Conservation (phyloP, 805 yeast genomes). For the Cyberlindnera maritima region DNA sequence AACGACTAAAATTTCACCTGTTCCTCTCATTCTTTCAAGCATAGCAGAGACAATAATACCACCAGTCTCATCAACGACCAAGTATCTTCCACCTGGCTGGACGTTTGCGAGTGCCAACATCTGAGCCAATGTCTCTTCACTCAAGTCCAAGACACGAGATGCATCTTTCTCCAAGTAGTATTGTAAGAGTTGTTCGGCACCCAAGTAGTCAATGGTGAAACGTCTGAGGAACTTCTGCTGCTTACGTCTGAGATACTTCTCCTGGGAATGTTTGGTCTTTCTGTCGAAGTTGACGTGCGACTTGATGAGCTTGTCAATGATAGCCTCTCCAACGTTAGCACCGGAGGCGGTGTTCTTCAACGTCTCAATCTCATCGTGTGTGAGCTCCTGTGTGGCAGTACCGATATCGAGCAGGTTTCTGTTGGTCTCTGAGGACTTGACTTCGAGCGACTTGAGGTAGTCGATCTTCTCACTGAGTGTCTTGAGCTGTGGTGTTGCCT, state of each 20-base stretch:
- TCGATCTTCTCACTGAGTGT: conserved; percentile 27
- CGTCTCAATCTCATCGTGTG: conserved; percentile 78
- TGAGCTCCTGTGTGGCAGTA: conserved; percentile 65
- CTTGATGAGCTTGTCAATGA: conserved; percentile 77
- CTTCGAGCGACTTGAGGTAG: conserved; percentile 29
- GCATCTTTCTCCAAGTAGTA: conserved; percentile 71
- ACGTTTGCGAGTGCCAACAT: conserved; percentile 77
- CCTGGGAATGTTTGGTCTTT: conserved; percentile 87
- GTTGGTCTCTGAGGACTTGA: conserved; percentile 54
- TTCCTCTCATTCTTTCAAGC: conserved; percentile 81
- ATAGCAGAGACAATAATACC: conserved; percentile 84
- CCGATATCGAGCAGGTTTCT: conserved; percentile 68
- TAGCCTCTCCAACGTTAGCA: conserved; percentile 63
- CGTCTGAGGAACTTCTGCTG: conserved; percentile 86
- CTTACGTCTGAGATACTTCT: conserved; percentile 86
- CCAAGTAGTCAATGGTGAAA: conserved; percentile 77
- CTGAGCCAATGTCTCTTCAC: conserved; percentile 80
- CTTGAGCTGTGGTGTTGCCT: conserved; percentile 29
- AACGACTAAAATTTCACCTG: conserved; percentile 65
- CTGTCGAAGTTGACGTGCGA: conserved; percentile 85
- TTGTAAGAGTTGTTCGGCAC: conserved; percentile 66
- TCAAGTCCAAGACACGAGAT: conserved; percentile 69
- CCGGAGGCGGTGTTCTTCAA: conserved; percentile 69
- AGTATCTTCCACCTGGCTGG: conserved; percentile 84
- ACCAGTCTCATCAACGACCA: conserved; percentile 92